Evolutionary conservation across 495 filamentous ascomycete genomes (phyloP), one percentile per base, ranked within the genome.

Genomic region (Xylaria grammica): DNA sequence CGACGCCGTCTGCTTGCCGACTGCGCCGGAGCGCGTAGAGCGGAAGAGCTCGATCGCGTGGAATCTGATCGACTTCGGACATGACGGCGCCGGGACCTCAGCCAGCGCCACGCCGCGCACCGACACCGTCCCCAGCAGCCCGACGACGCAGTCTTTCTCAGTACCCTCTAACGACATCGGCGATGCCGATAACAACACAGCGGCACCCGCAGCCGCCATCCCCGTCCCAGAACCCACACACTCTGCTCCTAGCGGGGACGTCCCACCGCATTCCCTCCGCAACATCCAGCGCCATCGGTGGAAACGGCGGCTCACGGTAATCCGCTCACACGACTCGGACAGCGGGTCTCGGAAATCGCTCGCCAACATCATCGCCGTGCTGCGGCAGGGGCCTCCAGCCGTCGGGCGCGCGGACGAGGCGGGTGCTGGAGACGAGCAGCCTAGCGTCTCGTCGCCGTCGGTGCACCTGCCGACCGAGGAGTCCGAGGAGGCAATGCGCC

Each of bases 51-150:
- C 72, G 20, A 56, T 82, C 56, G 56, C 65, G 60, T 83, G 78
- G 78, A 75, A 76, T 63, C 65, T 75, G 54, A 49, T 72, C 1
- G 72, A 73, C 2, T 79, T 76, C 53, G 53, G 63, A n/a, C 65
- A 68, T 22, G 62, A 73, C 34, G 19, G 50, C 17, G 32, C 52
- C 2, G 9, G 20, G 10, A 62, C 62, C 2, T 17, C 58, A 7
- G 20, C 38, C 19, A 22, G 2, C 30, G 2, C 27, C 4, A 55
- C 56, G 7, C 51, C 42, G 8, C 3, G 38, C 4, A 53, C 51
- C 8, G 51, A 65, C 7, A 19, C 38, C 3, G 57, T 22, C 10
- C 53, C 67, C 8, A 1, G 53, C 26, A 63, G 55, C 20, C 69
- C 67, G 1, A 63, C 24, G 13, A 59, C 59, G 13, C 45, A 60